Base-by-base conservation (phyloP, 176 grass and related monocot species). In the Melocanna baccifera region DNA sequence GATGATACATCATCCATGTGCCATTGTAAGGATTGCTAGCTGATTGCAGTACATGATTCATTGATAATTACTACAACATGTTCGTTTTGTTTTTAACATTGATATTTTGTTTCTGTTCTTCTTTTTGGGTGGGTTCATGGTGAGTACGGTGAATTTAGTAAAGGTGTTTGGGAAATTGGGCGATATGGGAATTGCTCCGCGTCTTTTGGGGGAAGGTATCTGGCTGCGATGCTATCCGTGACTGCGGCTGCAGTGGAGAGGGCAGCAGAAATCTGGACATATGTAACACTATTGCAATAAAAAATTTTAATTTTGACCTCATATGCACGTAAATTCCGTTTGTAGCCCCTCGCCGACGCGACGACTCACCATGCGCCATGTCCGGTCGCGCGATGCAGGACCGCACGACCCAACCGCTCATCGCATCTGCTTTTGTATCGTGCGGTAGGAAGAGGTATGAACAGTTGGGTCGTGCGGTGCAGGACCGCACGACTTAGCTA, bases 31-130 rank as follows among this genome's bases (percentile, higher is more conserved):
- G 46, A 67, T 77, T 56, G 37, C 11, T 41, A 28, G 57, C 15
- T 11, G 75, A 53, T 78, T 72, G 43, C 18, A 7, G 45, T 37
- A 20, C 62, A 70, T 89, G 62, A 76, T 85, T 73, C 43, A 79
- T 76, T 82, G 57, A 46, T 68, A 6, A 32, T n/a, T 50, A 30
- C 10, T 15, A 36, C 6, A 59, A 12, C 46, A 22, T 71, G 67
- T 59, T 75, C 20, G 20, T 18, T 40, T 75, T 79, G n/a, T 52
- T 18, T 75, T 23, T 61, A 30, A 69, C 20, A 5, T 29, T 80
- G 69, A 40, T 63, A 82, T 77, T 50, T 68, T 45, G 47, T 48
- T 5, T 4, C 1, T 34, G 2, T 50, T 65, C 37, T 5, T 72
- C 11, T 80, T 66, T n/a, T 5, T 47, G 1, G 39, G 71, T 13